Conservation (phyloP, 1,139 yeast species). For the Geotrichum europaeum region DNA sequence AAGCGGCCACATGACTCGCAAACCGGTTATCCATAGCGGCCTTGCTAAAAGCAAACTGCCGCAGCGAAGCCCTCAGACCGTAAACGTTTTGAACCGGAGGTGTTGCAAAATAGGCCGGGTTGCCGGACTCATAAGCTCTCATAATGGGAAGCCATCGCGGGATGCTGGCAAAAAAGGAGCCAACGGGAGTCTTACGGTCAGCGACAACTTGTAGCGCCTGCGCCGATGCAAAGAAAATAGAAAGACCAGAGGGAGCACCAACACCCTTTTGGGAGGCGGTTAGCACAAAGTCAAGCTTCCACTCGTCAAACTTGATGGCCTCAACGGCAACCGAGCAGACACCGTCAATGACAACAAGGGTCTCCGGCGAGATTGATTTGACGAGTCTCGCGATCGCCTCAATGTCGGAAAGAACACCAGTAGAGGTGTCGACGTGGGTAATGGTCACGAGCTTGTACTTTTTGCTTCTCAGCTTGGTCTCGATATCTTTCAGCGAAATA, state of each 20-base stretch:
- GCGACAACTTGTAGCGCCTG: conserved; percentile 66
- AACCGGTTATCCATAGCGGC: conserved; percentile 57
- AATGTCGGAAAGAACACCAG: conserved; percentile 80
- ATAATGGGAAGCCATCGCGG: conserved; percentile 86
- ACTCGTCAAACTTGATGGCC: conserved; percentile 72
- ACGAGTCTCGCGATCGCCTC: conserved; percentile 56
- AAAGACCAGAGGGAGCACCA: conserved; percentile 91
- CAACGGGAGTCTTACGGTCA: conserved; percentile 45
- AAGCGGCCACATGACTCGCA: conserved; percentile 54
- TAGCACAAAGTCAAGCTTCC: conserved; percentile 85
- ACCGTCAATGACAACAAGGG: conserved; percentile 83
- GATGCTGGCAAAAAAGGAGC: conserved; percentile 68
- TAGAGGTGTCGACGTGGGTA: conserved; percentile 94
- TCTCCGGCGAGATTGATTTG: conserved; percentile 63
- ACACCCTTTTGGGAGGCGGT: conserved; percentile 95
- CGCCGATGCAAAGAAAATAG: conserved; percentile 67
- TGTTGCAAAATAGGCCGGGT: conserved; percentile 86
- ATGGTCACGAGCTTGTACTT: conserved; percentile 68
- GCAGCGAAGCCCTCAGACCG: conserved; percentile 72
- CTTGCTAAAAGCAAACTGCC: conserved; percentile 53
- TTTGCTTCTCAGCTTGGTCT: conserved; percentile 46
- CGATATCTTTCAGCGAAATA: conserved; percentile 55
- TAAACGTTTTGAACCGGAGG: conserved; percentile 86
- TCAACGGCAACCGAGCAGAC: conserved; percentile 94
- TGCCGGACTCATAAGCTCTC: conserved; percentile 78